Base-by-base conservation (phyloP, 257 asterid genomes). In the Scutellaria barbata region DNA sequence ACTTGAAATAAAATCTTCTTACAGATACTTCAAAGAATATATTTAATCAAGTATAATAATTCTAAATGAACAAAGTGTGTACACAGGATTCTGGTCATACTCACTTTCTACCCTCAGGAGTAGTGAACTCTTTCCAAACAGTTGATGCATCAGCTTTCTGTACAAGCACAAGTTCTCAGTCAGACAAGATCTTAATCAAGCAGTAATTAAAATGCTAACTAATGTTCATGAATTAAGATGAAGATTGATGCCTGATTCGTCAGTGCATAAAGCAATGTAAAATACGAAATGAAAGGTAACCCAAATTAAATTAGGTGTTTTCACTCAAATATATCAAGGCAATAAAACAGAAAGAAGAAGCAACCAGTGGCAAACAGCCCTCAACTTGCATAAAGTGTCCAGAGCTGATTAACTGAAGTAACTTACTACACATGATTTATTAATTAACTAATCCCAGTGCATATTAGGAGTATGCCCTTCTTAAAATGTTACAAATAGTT, bases 61-160 rank as follows among this genome's bases (percentile, higher is more conserved):
- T 16, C 8, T 13, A 20, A 64, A 56, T 22, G 58, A 62, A 70
- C 42, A 10, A 33, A 55, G 60, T 20, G 59, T 7, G 42, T 35
- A 63, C 14, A 45, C 67, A 43, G 79, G 50, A 55, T 65, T 50
- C 59, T 22, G 17, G 72, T 50, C 69, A 77, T 74, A 79, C 96
- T 75, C 87, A 95, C 99, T 88, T 95, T 85, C 89, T 88, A 76
- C 99, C 99, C 89, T 95, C 97, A 1, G 87, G 84, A 74, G 99
- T 95, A 65, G 92, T 88, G 82, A 91, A 95, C 78, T 95, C 99
- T 82, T 92, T 95, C 99, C 99, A 95, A 61, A 89, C 94, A 68
- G 96, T 91, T 22, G 96, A 91, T 37, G 98, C 97, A 85, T 92
- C 95, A 74, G 96, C 99, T 82, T 92, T 95, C 99, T 95, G 92